Conservation (phyloP, 148 eudicot genomes). For the Pharnaceum exiguum region DNA sequence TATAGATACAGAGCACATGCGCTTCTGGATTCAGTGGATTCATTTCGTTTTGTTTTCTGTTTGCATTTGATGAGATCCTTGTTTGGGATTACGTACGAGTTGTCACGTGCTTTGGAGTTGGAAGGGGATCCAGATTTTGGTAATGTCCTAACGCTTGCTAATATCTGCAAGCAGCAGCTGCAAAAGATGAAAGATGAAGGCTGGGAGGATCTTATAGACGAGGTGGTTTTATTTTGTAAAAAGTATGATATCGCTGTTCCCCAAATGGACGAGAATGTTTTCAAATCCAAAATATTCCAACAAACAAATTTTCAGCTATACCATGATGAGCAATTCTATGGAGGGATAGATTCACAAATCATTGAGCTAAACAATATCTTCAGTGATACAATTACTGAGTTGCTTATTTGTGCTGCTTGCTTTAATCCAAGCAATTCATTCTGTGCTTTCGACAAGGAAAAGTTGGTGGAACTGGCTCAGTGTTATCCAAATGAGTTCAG, state of each 20-base stretch:
- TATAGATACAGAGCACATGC: background rate
- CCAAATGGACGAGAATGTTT: background rate
- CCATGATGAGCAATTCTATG: background rate
- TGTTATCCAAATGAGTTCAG: slow-evolving; percentile 1
- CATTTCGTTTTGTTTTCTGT: background rate
- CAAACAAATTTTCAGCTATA: background rate
- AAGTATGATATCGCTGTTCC: background rate
- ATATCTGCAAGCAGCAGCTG: too few relatives aligned
- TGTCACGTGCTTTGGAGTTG: too few relatives aligned
- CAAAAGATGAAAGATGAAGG: too few relatives aligned
- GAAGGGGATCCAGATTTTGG: too few relatives aligned
- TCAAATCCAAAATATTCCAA: background rate
- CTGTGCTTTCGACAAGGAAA: background rate
- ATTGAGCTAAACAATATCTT: background rate
- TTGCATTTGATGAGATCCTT: too few relatives aligned
- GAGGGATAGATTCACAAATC: background rate
- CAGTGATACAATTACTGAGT: background rate
- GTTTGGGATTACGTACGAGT: too few relatives aligned
- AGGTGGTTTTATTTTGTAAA: slow-evolving; percentile 1
- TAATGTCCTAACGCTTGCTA: too few relatives aligned
- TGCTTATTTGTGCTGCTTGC: slow-evolving; percentile 1
- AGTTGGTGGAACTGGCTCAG: background rate
- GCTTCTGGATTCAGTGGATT: background rate
- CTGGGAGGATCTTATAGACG: too few relatives aligned
- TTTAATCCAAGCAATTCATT: slow-evolving; percentile 4